Percentiles rank a stretch among this genome's conserved stretches.
Conservation (phyloP, 106 monocot species). For the Posidonia australis region DNA sequence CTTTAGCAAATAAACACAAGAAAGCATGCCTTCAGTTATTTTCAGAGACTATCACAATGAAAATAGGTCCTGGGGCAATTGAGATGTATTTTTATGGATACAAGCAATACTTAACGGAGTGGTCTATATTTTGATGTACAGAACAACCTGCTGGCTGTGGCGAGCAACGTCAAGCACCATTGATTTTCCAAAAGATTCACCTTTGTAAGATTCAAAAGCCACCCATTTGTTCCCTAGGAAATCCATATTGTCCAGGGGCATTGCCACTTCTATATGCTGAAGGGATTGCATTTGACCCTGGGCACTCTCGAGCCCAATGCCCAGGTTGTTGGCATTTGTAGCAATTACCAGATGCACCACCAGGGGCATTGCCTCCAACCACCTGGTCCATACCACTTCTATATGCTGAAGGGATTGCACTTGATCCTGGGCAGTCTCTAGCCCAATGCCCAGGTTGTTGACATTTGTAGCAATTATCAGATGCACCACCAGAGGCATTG, state of each 20-base stretch:
- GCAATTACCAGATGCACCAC: slow-evolving; percentile 31
- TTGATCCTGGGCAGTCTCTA: slow-evolving; percentile 53
- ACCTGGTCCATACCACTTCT: no score
- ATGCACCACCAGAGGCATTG: slow-evolving; percentile 14
- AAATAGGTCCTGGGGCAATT: no score
- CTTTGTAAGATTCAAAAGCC: no score
- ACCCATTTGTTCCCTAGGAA: not conserved
- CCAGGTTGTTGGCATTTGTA: slow-evolving; percentile 78
- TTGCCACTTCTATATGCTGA: slow-evolving; percentile 20
- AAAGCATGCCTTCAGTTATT: no score
- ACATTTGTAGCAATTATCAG: slow-evolving; percentile 63
- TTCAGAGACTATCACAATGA: no score
- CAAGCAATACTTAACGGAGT: no score
- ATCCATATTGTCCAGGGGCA: slow-evolving; percentile 8
- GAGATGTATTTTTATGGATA: no score
- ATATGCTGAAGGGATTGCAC: slow-evolving; percentile 11
- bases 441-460: slow-evolving; percentile 79
- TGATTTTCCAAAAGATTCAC: no score
- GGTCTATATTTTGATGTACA: no score
- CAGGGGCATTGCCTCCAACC: slow-evolving; percentile 16
- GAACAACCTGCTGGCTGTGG: no score
- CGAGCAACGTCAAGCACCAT: no score
- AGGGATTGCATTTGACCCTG: slow-evolving; percentile 15
- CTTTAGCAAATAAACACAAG: no score
- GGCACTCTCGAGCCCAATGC: slow-evolving; percentile 82